These are phyloP conservation scores for Effrenium voratum DNA, from an alignment of 73 alveolate genomes.

Conservation along the genomic window DNA sequence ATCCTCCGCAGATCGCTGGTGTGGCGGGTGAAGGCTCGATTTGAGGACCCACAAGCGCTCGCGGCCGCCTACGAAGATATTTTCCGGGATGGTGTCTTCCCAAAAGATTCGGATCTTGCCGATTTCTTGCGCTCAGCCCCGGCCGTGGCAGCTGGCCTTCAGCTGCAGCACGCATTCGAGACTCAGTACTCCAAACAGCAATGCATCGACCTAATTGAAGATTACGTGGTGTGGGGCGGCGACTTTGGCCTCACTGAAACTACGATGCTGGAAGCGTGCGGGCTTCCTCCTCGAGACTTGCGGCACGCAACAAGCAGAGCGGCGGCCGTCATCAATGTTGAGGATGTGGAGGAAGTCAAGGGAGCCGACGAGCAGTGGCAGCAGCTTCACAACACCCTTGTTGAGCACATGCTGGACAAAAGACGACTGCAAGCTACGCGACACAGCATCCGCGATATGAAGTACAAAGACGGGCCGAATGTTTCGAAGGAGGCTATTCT, in stretches of 20 bases:
- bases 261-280: slow-evolving; percentile 41
- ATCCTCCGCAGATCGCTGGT: too few species aligned
- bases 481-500: background rate
- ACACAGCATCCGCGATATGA: background rate
- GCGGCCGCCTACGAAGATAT: slow-evolving; percentile 24
- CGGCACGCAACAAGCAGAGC: background rate
- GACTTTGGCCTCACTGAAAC: slow-evolving; percentile 25
- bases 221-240: slow-evolving; percentile 53
- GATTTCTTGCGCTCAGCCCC: background rate
- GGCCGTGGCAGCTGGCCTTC: slow-evolving; percentile 16
- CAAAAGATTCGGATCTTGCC: slow-evolving; percentile 34
- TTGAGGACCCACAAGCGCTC: too few species aligned
- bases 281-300: slow-evolving; percentile 23
- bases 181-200: background rate
- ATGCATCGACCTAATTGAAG: background rate
- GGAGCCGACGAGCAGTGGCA: background rate
- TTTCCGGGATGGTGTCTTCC: slow-evolving; percentile 27
- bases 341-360: background rate
- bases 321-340: background rate
- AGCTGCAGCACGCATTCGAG: slow-evolving; percentile 28
- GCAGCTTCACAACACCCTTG: background rate
- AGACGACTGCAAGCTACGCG: background rate
- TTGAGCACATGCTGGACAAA: background rate
- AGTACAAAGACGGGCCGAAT: slow-evolving; percentile 23
- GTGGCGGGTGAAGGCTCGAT: too few species aligned